phyloP scores from a whole-genome alignment of 2,329 filamentous ascomycete genomes.

The Cladosporium sp. region DNA sequence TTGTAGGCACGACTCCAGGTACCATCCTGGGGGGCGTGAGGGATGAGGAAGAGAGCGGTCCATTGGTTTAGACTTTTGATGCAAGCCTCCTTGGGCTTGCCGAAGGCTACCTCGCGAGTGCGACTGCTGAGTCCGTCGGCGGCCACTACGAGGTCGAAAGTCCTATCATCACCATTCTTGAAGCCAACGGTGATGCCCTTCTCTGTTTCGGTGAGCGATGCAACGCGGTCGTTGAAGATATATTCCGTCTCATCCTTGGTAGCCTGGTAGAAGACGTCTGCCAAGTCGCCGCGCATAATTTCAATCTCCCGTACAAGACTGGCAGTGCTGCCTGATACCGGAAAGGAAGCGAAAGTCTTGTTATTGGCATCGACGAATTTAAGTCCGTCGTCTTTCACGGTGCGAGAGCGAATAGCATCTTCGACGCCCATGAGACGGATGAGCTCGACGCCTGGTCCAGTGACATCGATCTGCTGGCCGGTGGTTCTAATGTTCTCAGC shows the following conservation, averaged over 20 bases:
- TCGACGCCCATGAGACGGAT: slow-evolving; percentile 35
- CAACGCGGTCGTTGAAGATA: slow-evolving; percentile 33
- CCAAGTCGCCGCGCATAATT: slow-evolving; percentile 34
- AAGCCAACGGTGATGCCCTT: slow-evolving; percentile 30
- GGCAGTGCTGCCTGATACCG: slow-evolving; percentile 29
- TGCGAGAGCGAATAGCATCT: slow-evolving; percentile 25
- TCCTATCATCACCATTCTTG: slow-evolving; percentile 25
- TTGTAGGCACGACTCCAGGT: slow-evolving; percentile 35
- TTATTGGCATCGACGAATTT: slow-evolving; percentile 32
- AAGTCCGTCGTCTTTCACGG: slow-evolving; percentile 33
- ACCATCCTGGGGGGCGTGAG: slow-evolving; percentile 26
- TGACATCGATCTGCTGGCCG: slow-evolving; percentile 38
- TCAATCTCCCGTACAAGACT: slow-evolving; percentile 36
- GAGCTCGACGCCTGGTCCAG: slow-evolving; percentile 31
- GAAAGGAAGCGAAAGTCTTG: slow-evolving; percentile 24
- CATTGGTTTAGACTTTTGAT: slow-evolving; percentile 31
- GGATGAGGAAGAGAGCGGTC: slow-evolving; percentile 35
- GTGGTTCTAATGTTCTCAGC: slow-evolving; percentile 20
- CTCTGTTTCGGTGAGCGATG: slow-evolving; percentile 27
- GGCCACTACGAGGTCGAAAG: slow-evolving; percentile 34
- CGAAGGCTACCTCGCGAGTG: slow-evolving; percentile 33
- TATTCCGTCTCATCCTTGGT: slow-evolving; percentile 31
- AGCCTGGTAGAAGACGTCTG: slow-evolving; percentile 26
- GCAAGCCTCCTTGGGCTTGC: slow-evolving; percentile 23
- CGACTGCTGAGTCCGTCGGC: slow-evolving; percentile 35